Conservation (phyloP, 1,284 basidiomycete genomes). For the Rhodotorula sp. region DNA sequence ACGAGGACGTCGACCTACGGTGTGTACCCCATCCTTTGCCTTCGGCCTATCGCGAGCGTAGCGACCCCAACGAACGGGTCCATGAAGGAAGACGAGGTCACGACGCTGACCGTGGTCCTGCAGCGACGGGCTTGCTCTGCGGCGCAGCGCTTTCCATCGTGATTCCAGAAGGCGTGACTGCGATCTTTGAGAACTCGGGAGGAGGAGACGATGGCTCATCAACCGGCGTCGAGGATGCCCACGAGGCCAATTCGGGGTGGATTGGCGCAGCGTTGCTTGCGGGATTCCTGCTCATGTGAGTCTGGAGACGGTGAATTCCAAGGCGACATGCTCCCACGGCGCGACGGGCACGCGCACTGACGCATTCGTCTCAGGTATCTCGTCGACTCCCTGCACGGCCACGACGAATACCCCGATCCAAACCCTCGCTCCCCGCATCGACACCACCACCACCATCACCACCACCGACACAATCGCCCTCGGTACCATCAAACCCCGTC, state of each 20-base stretch:
- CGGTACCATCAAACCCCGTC: slow-evolving; percentile 20
- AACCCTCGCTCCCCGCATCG: slow-evolving; percentile 43
- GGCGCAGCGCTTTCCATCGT: slow-evolving; percentile 86
- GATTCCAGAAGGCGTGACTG: slow-evolving; percentile 64
- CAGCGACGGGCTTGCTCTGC: slow-evolving; percentile 72
- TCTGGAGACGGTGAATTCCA: slow-evolving; percentile 50
- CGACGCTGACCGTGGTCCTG: slow-evolving; percentile 51
- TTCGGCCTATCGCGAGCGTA: too few relatives aligned
- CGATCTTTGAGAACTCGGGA: slow-evolving; percentile 13
- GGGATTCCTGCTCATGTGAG: slow-evolving; percentile 82
- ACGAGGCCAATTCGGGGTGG: slow-evolving; percentile 23
- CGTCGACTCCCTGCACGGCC: slow-evolving; percentile 37
- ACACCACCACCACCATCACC: slow-evolving; percentile 34
- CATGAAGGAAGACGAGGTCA: too few relatives aligned
- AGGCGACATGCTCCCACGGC: slow-evolving; percentile 56
- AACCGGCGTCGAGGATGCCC: slow-evolving; percentile 20
- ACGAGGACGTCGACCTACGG: slow-evolving; percentile 15
- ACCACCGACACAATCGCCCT: slow-evolving; percentile 14
- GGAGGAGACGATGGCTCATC: slow-evolving; percentile 12
- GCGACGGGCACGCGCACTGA: slow-evolving; percentile 12
- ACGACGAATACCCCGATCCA: slow-evolving; percentile 49
- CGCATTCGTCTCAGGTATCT: slow-evolving; percentile 25
- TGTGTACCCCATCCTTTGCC: background rate
- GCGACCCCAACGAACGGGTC: too few relatives aligned
- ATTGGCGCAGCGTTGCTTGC: slow-evolving; percentile 71